Conservation (phyloP, 805 yeast genomes). For the Scheffersomyces stipitis region DNA sequence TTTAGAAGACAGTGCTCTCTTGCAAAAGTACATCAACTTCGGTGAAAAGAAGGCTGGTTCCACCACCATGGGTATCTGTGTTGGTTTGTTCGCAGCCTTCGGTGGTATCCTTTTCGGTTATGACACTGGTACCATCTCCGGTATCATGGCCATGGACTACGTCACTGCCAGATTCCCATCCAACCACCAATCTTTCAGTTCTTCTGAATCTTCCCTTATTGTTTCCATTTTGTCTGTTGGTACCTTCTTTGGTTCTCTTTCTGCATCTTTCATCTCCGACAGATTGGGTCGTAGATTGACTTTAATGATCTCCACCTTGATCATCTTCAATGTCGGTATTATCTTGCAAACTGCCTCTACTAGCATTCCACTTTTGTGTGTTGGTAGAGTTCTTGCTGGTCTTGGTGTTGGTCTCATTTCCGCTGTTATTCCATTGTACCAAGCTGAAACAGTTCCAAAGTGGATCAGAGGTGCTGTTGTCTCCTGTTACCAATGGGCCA, state of each 20-base stretch:
- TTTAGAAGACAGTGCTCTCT: slow-evolving; percentile 33
- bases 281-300: slow-evolving; percentile 41
- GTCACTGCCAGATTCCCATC: slow-evolving; percentile 27
- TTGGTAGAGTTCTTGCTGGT: slow-evolving; percentile 41
- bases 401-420: slow-evolving; percentile 43
- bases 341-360: slow-evolving; percentile 39
- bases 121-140: slow-evolving; percentile 44
- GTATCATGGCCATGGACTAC: slow-evolving; percentile 41
- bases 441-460: slow-evolving; percentile 41
- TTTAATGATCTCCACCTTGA: slow-evolving; percentile 30
- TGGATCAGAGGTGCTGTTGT: slow-evolving; percentile 46
- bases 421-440: slow-evolving; percentile 40
- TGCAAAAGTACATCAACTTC: slow-evolving; percentile 37
- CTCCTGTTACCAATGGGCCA: slow-evolving; percentile 40
- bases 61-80: slow-evolving; percentile 39
- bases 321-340: slow-evolving; percentile 38
- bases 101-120: slow-evolving; percentile 45
- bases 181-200: slow-evolving; percentile 14
- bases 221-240: slow-evolving; percentile 39
- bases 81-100: slow-evolving; percentile 41
- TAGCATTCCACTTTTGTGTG: slow-evolving; percentile 34
- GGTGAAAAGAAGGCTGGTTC: slow-evolving; percentile 50
- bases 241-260: slow-evolving; percentile 41
- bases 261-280: slow-evolving; percentile 38
- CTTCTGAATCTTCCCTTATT: slow-evolving; percentile 23